A percentile compares a stretch with the other conserved stretches of the same genome.
Evolutionary conservation across 768 basidiomycete genomes (phyloP).

Genomic region (Tulasnella sp.): DNA sequence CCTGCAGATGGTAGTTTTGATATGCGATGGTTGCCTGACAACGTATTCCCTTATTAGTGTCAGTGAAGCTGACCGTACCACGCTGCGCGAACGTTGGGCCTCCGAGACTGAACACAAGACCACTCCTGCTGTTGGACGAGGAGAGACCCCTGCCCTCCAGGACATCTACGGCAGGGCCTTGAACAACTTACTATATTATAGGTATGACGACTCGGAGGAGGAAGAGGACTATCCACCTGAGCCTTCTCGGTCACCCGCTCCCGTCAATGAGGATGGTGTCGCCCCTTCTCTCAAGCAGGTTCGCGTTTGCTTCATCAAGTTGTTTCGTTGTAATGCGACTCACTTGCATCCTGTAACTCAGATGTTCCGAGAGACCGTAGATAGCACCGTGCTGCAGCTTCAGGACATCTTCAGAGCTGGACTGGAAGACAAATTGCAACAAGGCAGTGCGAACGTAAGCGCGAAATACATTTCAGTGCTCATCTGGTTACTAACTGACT

Average conservation of each 20-base stretch:
- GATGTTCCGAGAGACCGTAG: slow-evolving; percentile 36
- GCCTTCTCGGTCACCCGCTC: neutral
- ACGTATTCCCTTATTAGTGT: neutral
- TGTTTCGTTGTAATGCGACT: neutral
- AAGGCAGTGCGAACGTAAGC: slow-evolving; percentile 41
- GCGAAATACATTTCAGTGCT: neutral
- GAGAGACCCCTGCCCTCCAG: no score
- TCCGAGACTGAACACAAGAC: neutral
- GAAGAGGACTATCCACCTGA: slow-evolving; percentile 20
- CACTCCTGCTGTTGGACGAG: neutral
- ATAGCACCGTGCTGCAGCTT: slow-evolving; percentile 38
- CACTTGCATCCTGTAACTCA: neutral
- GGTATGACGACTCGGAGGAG: slow-evolving; percentile 39
- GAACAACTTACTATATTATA: neutral
- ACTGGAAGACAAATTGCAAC: slow-evolving; percentile 46
- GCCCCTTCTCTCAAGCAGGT: neutral
- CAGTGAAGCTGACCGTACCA: slow-evolving; percentile 36
- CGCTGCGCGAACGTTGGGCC: slow-evolving; percentile 33
- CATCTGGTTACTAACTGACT: neutral
- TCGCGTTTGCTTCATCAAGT: neutral
- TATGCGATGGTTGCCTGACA: neutral
- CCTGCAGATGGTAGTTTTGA: neutral
- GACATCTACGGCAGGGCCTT: no score
- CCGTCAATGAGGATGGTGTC: slow-evolving; percentile 3
- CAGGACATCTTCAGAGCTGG: slow-evolving; percentile 43